These are phyloP conservation scores for Centrapalus pauciflorus DNA, from an alignment of 129 eudicot genomes.

Conservation along the genomic window DNA sequence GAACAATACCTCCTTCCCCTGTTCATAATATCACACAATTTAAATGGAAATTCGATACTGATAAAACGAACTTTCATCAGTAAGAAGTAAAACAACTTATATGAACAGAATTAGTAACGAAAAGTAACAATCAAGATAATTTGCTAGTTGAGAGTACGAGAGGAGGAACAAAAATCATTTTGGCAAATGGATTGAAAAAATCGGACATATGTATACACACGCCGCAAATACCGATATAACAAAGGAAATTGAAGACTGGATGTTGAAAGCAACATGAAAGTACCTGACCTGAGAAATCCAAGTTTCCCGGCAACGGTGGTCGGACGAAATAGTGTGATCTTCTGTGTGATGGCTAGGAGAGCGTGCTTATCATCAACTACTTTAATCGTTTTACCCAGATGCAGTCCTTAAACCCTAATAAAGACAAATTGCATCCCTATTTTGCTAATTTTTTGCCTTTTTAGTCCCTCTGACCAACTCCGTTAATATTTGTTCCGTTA, in stretches of 20 bases:
- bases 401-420: too few relatives aligned
- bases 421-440: too few relatives aligned
- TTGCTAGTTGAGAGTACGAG: conserved; percentile 6
- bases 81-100: not conserved
- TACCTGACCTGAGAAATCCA: conserved; percentile 17
- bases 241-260: not conserved
- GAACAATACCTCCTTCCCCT: conserved; percentile 24
- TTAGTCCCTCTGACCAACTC: too few relatives aligned
- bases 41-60: not conserved
- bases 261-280: not conserved
- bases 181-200: not conserved
- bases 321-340: conserved; percentile 10
- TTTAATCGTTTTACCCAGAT: too few relatives aligned
- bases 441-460: too few relatives aligned
- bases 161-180: not conserved
- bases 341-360: conserved; percentile 24
- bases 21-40: conserved; percentile 16
- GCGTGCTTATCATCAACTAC: conserved; percentile 30
- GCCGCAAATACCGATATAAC: not conserved
- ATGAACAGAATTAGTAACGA: not conserved
- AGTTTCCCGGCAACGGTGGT: conserved; percentile 21
- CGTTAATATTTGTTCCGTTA: too few relatives aligned
- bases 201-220: not conserved
- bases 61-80: not conserved
- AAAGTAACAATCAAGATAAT: not conserved